Conservation (phyloP, 2,329 filamentous ascomycete genomes). For the Beauveria scarabaeidicola region DNA sequence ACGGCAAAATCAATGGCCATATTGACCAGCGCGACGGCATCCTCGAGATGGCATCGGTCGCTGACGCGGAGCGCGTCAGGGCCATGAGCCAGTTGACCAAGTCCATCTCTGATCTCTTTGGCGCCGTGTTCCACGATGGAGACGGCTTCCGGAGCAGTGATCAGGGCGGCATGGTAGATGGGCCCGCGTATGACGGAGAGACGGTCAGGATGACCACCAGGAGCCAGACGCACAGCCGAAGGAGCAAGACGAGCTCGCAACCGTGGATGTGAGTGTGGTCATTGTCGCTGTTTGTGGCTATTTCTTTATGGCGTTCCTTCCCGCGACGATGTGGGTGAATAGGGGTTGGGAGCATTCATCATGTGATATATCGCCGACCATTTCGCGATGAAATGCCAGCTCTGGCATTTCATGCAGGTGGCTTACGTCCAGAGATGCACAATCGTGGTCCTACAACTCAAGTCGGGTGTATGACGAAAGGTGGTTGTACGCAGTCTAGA, state of each 20-base stretch:
- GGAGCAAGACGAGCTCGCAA: background rate
- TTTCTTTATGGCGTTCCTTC: background rate
- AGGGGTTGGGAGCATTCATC: background rate
- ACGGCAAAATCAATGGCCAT: constrained; percentile 75
- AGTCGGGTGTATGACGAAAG: background rate
- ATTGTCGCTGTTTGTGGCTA: background rate
- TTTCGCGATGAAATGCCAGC: background rate
- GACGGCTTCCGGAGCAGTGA: constrained; percentile 52
- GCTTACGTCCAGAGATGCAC: background rate
- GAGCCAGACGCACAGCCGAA: background rate
- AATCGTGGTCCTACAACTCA: background rate
- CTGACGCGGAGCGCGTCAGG: constrained; percentile 64
- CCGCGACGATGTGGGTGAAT: background rate
- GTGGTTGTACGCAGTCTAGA: background rate
- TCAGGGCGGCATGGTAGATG: constrained; percentile 20
- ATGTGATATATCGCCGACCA: background rate
- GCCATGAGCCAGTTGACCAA: constrained; percentile 66
- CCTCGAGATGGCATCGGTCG: constrained; percentile 68
- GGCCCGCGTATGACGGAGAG: constrained; percentile 14
- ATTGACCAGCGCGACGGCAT: constrained; percentile 84
- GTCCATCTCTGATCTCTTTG: constrained; percentile 61
- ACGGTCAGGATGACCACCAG: background rate
- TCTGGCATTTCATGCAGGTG: background rate
- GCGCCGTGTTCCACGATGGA: constrained; percentile 65
- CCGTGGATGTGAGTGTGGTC: background rate